Evolutionary conservation across 2,329 filamentous ascomycete species (phyloP), one percentile per base, ranked within the genome.

Genomic region (Incumbomyces delicatus): DNA sequence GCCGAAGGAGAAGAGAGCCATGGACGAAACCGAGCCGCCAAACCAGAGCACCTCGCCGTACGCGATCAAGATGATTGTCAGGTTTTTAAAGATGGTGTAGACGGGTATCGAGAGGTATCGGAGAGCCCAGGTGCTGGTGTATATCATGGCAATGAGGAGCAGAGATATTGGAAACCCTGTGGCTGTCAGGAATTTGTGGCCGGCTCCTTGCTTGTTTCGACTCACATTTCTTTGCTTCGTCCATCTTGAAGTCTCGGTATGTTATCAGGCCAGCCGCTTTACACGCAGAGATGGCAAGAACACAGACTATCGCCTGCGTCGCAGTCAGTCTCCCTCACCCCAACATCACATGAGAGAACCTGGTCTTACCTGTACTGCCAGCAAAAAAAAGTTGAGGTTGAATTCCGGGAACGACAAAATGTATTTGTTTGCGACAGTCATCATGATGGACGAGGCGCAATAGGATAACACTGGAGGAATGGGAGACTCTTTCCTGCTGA

Each of bases 371-470:
- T 96, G 92, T 51, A 96, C 77, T 51, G 80, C 83, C 50, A 98
- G 78, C 59, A 95, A 84, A 69, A 98, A 87, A 69, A 96, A 95
- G 69, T 94, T 95, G 60, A 98, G 71, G 69, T 98, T 98, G 78
- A 94, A 98, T 56, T 83, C 78, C 43, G 77, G 76, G 50, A 92
- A 92, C 6, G 87, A 95, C 39, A 98, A 80, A 53, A 95, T 89
- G 66, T 94, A 98, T 75, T 98, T 98, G 73, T 98, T 98, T 66
- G 94, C 92, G n/a, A 95, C 86, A 6, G 92, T 98, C 92, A 98
- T 98, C 66, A 90, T 78, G 63, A 98, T 98, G n/a, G 89, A 95
- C 44, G 90, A 87, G 60, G 85, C 74, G 68, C 92, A 98, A 74
- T 98, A 98, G 41, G 86, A 80, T 55, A 94, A 63, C 58, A 98